These are phyloP conservation scores for Lodderomyces beijingensis DNA, from an alignment of 1,139 yeast species.

Conservation along the genomic window DNA sequence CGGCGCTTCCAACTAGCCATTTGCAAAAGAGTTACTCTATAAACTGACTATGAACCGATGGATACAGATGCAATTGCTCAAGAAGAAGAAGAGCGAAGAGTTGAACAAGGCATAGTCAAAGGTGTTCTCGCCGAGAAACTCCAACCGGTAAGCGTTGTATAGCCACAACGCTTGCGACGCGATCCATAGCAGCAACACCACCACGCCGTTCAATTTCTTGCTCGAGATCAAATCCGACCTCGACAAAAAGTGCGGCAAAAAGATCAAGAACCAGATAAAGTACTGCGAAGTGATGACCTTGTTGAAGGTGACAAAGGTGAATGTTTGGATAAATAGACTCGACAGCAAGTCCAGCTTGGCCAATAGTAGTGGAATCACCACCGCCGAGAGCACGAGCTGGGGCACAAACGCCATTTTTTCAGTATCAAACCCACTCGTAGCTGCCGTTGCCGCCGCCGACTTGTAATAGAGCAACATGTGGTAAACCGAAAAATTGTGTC, in stretches of 20 bases:
- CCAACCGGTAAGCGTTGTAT: constrained; percentile 70
- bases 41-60: constrained; percentile 52
- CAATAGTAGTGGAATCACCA: constrained; percentile 57
- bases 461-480: constrained; percentile 69
- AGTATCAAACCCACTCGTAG: constrained; percentile 12
- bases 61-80: constrained; percentile 61
- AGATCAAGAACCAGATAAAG: constrained; percentile 87
- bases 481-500: constrained; percentile 91
- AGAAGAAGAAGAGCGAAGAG: constrained; percentile 63
- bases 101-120: constrained; percentile 60
- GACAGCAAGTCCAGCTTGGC: constrained; percentile 53
- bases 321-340: constrained; percentile 81
- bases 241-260: constrained; percentile 68
- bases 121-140: constrained; percentile 68
- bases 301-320: constrained; percentile 84
- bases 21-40: no score
- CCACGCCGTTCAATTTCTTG: constrained; percentile 28
- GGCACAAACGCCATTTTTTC: constrained; percentile 75
- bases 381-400: constrained; percentile 58
- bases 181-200: constrained; percentile 57
- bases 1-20: no score
- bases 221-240: constrained; percentile 31
- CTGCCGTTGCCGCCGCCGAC: constrained; percentile 32
- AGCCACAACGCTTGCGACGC: constrained; percentile 76
- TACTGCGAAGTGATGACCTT: constrained; percentile 94